Conservation (phyloP, 140 eudicot species). For the Anethum foeniculum region DNA sequence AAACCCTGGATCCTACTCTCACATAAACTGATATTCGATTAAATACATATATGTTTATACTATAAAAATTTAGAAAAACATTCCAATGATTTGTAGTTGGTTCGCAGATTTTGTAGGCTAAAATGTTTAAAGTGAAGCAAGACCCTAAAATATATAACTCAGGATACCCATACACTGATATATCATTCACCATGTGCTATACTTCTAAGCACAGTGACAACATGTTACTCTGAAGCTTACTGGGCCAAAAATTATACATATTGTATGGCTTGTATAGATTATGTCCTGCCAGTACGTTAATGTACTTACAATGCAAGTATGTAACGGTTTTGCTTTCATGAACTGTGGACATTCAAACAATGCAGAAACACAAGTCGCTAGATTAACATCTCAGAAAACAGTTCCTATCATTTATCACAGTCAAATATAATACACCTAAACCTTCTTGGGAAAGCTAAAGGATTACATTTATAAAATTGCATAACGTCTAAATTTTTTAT, state of each 20-base stretch:
- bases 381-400: background rate
- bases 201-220: background rate
- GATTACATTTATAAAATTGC: background rate
- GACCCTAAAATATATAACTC: background rate
- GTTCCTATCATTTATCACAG: background rate
- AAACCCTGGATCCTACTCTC: background rate
- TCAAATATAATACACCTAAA: background rate
- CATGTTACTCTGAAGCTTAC: background rate
- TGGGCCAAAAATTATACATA: background rate
- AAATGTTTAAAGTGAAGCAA: background rate
- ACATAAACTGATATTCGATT: background rate
- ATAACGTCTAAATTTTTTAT: background rate
- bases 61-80: background rate
- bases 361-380: background rate
- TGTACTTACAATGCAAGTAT: background rate
- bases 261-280: background rate
- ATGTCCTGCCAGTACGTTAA: background rate
- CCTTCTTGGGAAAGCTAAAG: background rate
- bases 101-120: background rate
- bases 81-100: background rate
- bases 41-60: background rate
- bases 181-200: background rate
- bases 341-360: background rate
- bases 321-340: background rate
- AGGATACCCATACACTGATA: background rate